Conservation (phyloP, 169 alveolate species). For the Babesia divergens region DNA sequence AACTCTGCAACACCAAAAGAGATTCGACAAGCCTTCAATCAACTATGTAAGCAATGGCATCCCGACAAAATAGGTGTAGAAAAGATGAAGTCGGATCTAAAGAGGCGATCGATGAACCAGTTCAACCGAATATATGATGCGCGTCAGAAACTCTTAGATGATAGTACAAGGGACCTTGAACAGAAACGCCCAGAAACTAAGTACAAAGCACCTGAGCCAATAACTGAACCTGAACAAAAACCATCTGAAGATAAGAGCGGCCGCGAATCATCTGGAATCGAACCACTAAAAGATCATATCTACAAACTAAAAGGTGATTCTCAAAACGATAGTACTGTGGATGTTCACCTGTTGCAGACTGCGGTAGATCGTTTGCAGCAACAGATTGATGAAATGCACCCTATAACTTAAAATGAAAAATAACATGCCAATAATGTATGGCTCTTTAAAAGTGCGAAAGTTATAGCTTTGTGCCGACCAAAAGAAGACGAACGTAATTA, state of each 20-base stretch:
- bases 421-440: too few relatives aligned
- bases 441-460: too few relatives aligned
- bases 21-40: conserved; percentile 71
- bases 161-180: conserved; percentile 51
- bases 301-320: conserved; percentile 9
- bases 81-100: conserved; percentile 50
- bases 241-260: background rate
- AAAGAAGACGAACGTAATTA: too few relatives aligned
- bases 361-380: conserved; percentile 23
- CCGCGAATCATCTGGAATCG: background rate
- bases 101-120: conserved; percentile 67
- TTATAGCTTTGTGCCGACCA: too few relatives aligned
- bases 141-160: conserved; percentile 64
- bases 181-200: conserved; percentile 68
- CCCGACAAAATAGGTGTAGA: conserved; percentile 71
- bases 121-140: conserved; percentile 73
- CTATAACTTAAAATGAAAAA: background rate
- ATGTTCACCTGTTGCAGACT: conserved; percentile 4
- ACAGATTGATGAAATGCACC: conserved; percentile 22
- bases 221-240: background rate
- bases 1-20: conserved; percentile 60
- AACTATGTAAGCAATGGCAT: conserved; percentile 74
- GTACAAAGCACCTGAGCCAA: conserved; percentile 61
- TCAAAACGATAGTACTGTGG: background rate
- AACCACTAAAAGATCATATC: background rate